Percentiles rank a stretch among this genome's conserved stretches.
These are phyloP conservation scores for Penicillium egyptiacum DNA, from an alignment of 495 filamentous ascomycete genomes.

Conservation along the genomic window DNA sequence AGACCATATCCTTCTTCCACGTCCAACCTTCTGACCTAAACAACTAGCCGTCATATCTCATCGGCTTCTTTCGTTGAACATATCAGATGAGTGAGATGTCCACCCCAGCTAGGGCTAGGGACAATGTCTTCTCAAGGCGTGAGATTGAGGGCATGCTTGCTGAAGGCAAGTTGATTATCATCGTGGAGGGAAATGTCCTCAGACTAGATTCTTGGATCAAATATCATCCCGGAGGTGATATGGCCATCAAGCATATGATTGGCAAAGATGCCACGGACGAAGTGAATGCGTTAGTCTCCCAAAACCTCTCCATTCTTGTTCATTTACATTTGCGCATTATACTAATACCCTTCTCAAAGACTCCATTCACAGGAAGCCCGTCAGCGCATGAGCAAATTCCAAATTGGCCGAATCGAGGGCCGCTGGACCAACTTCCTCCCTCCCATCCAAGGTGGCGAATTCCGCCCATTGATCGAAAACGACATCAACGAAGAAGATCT, in stretches of 20 bases:
- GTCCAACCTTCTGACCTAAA: neutral
- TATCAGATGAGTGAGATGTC: slow-evolving; percentile 8
- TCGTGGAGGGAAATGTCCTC: slow-evolving; percentile 72
- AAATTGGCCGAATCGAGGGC: slow-evolving; percentile 73
- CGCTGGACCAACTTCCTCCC: slow-evolving; percentile 79
- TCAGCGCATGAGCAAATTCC: slow-evolving; percentile 67
- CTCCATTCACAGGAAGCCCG: slow-evolving; percentile 73
- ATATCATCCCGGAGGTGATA: slow-evolving; percentile 83
- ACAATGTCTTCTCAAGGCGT: slow-evolving; percentile 56
- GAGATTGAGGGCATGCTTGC: slow-evolving; percentile 79
- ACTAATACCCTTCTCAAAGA: slow-evolving; percentile 13
- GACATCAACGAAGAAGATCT: slow-evolving; percentile 2
- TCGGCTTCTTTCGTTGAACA: slow-evolving; percentile 3
- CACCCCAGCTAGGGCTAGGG: slow-evolving; percentile 33
- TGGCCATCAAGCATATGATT: slow-evolving; percentile 83
- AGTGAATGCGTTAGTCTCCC: slow-evolving; percentile 54
- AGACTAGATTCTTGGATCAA: slow-evolving; percentile 77
- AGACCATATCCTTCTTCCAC: neutral
- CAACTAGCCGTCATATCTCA: neutral
- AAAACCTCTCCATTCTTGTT: neutral
- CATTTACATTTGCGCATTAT: neutral
- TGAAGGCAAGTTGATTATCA: slow-evolving; percentile 67
- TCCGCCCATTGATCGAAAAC: slow-evolving; percentile 7
- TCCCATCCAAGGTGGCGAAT: slow-evolving; percentile 83
- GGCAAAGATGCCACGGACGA: slow-evolving; percentile 87